Percentiles rank a stretch among this genome's conserved stretches.
phyloP scores from a whole-genome alignment of 1,284 basidiomycete genomes.

The Microbotryum silenes-acaulis region DNA sequence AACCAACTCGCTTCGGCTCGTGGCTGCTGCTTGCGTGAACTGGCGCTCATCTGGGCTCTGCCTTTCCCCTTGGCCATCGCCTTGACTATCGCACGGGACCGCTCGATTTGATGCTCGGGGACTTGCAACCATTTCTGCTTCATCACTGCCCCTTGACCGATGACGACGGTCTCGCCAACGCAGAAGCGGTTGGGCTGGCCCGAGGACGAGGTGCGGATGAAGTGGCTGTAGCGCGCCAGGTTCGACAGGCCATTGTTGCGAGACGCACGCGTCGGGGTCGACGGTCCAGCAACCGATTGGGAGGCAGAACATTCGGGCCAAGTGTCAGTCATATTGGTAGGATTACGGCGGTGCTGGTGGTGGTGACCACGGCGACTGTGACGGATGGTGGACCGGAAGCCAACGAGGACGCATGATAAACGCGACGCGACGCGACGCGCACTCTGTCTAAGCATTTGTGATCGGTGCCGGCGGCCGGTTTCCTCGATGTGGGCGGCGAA shows the following conservation, averaged over 20 bases:
- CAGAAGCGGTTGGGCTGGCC: neutral
- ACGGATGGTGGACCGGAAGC: too few relatives aligned
- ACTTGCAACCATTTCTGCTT: slow-evolving; percentile 27
- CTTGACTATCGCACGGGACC: neutral
- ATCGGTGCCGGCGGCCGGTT: too few relatives aligned
- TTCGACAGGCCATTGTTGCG: slow-evolving; percentile 16
- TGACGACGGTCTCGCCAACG: slow-evolving; percentile 24
- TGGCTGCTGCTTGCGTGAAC: neutral
- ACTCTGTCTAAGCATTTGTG: too few relatives aligned
- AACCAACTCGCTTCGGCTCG: slow-evolving; percentile 15
- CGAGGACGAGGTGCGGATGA: slow-evolving; percentile 4
- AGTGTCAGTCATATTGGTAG: too few relatives aligned
- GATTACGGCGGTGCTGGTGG: too few relatives aligned
- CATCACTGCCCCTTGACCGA: slow-evolving; percentile 3
- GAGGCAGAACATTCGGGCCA: too few relatives aligned
- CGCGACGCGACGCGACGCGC: too few relatives aligned
- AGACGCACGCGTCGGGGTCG: slow-evolving; percentile 15
- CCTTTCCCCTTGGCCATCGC: slow-evolving; percentile 5
- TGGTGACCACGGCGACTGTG: too few relatives aligned
- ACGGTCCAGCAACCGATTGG: too few relatives aligned
- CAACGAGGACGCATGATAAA: too few relatives aligned
- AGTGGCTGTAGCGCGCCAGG: slow-evolving; percentile 16
- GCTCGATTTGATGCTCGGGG: slow-evolving; percentile 6
- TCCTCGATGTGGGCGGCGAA: too few relatives aligned
- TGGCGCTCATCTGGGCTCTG: neutral